phyloP scores from a whole-genome alignment of 441 rosid genomes.

The Macaranga tanarius region DNA sequence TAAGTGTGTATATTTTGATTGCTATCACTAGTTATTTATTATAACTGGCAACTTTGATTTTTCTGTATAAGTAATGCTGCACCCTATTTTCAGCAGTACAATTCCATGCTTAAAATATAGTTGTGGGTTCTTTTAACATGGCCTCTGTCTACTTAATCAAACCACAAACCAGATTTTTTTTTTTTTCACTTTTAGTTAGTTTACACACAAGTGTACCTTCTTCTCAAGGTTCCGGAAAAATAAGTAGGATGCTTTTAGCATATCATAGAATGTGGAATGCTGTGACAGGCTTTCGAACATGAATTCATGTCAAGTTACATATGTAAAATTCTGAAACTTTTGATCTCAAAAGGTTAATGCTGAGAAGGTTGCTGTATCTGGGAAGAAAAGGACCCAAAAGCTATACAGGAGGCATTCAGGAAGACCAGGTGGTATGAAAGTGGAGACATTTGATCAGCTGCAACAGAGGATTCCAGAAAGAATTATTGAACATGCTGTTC shows the following conservation, averaged over 20 bases:
- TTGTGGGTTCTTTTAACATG: background rate
- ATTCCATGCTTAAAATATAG: background rate
- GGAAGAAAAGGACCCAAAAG: slow-evolving; percentile 89
- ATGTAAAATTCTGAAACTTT: slow-evolving; percentile 16
- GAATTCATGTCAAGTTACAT: background rate
- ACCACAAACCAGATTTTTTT: no score
- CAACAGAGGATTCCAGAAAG: slow-evolving; percentile 96
- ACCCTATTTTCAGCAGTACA: no score
- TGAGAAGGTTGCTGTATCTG: slow-evolving; percentile 92
- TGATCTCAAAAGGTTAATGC: slow-evolving; percentile 72
- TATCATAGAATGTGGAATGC: background rate
- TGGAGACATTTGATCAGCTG: slow-evolving; percentile 83
- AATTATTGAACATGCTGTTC: slow-evolving; percentile 94
- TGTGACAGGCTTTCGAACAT: background rate
- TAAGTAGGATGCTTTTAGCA: background rate
- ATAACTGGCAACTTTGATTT: background rate
- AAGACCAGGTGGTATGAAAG: slow-evolving; percentile 96
- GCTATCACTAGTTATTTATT: background rate
- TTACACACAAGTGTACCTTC: background rate
- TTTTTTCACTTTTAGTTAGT: slow-evolving; percentile 3
- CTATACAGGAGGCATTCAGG: slow-evolving; percentile 98
- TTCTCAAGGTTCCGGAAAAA: background rate
- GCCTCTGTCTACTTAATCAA: background rate
- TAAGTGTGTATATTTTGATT: background rate
- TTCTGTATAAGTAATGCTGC: background rate